phyloP scores from a whole-genome alignment of 2,329 filamentous ascomycete genomes.

The Stylonectria norvegica region DNA sequence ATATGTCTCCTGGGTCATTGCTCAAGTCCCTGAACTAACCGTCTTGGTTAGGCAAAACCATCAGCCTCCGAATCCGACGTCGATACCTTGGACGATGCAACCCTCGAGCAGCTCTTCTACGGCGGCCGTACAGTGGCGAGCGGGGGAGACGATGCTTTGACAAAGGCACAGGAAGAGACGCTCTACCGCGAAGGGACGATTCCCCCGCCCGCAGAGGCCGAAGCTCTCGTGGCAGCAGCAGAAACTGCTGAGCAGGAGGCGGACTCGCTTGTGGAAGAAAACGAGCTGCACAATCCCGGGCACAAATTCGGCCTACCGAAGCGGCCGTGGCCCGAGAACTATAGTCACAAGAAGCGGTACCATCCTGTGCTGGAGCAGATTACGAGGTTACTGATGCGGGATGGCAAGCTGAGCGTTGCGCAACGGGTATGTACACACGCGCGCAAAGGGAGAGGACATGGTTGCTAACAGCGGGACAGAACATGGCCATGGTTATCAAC shows the following conservation, averaged over 20 bases:
- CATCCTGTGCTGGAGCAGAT: constrained; percentile 82
- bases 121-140: constrained; percentile 33
- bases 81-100: constrained; percentile 33
- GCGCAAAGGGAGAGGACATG: background rate
- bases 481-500: constrained; percentile 81
- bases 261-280: constrained; percentile 11
- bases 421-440: constrained; percentile 63
- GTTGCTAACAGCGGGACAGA: constrained; percentile 46
- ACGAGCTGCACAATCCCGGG: constrained; percentile 44
- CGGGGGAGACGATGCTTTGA: constrained; percentile 34
- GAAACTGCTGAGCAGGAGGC: constrained; percentile 18
- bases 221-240: constrained; percentile 26
- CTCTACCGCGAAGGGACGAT: constrained; percentile 43
- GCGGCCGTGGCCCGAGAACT: constrained; percentile 58
- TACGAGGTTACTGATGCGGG: constrained; percentile 83
- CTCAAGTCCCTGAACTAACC: constrained; percentile 14
- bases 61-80: constrained; percentile 13
- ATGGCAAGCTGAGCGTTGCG: constrained; percentile 88
- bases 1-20: constrained; percentile 12
- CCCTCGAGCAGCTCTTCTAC: constrained; percentile 36
- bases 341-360: constrained; percentile 75
- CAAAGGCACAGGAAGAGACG: constrained; percentile 41
- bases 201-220: constrained; percentile 33
- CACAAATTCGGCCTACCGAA: constrained; percentile 75
- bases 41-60: constrained; percentile 14